Percentiles rank a stretch among this genome's conserved stretches.
phyloP scores from a whole-genome alignment of 2,329 filamentous ascomycete genomes.

The Botryotinia globosa region DNA sequence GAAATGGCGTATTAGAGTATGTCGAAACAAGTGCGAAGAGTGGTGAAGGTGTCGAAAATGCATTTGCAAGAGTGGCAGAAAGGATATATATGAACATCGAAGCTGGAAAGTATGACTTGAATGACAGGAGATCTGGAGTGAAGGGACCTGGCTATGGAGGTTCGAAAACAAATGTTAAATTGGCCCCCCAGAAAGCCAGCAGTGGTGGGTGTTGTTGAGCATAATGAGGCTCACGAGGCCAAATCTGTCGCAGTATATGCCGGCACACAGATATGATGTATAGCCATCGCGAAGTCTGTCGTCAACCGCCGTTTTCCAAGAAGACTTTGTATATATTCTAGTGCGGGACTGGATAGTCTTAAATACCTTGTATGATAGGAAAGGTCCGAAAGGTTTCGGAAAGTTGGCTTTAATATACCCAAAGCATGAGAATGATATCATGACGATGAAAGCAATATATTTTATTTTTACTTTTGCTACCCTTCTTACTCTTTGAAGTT shows the following conservation, averaged over 20 bases:
- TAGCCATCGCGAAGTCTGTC: not conserved
- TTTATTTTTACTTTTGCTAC: not conserved
- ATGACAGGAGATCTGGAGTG: conserved; percentile 87
- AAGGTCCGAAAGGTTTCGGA: not conserved
- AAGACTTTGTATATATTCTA: conserved; percentile 13
- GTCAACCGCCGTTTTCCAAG: not conserved
- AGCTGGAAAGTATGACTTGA: conserved; percentile 84
- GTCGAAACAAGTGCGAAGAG: conserved; percentile 97
- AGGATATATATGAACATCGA: conserved; percentile 97
- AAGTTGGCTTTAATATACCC: conserved; percentile 7
- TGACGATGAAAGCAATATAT: conserved; percentile 1
- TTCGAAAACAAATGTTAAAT: conserved; percentile 46
- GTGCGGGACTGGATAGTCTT: conserved; percentile 14
- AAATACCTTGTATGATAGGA: conserved; percentile 14
- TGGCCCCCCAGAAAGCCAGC: conserved; percentile 37
- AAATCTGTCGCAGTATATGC: not conserved
- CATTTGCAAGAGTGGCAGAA: conserved; percentile 90
- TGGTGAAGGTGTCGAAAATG: conserved; percentile 88
- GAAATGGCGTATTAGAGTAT: conserved; percentile 86
- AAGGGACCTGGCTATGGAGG: conserved; percentile 62
- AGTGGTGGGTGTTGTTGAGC: conserved; percentile 34
- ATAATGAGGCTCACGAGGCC: not conserved
- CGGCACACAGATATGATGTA: not conserved
- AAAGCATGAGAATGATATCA: conserved; percentile 7
- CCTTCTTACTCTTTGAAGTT: not conserved